A percentile compares a stretch with the other conserved stretches of the same genome.
Conservation (phyloP, 2,329 filamentous ascomycete genomes). For the Fusarium sambucinum region DNA sequence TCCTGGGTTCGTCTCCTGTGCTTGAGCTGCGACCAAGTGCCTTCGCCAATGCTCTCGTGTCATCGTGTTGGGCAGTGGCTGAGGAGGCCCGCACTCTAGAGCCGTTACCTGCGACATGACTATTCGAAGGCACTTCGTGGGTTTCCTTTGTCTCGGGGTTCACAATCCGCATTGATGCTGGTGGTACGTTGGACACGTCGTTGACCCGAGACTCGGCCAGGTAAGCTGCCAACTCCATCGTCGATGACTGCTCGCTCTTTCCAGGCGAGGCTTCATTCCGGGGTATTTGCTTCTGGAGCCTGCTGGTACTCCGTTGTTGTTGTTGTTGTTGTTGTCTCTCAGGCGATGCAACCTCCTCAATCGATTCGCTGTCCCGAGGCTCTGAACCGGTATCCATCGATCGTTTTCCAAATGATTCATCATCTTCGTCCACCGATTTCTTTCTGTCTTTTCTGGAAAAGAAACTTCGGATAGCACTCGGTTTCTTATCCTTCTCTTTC, state of each 20-base stretch:
- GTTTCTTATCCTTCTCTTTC: slow-evolving; percentile 76
- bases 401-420: slow-evolving; percentile 71
- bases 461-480: slow-evolving; percentile 68
- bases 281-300: slow-evolving; percentile 76
- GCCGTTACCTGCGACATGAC: slow-evolving; percentile 46
- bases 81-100: slow-evolving; percentile 52
- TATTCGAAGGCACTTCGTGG: slow-evolving; percentile 53
- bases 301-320: slow-evolving; percentile 71
- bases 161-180: slow-evolving; percentile 70
- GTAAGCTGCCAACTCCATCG: slow-evolving; percentile 58
- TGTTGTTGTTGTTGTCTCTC: slow-evolving; percentile 66
- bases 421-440: slow-evolving; percentile 67
- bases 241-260: slow-evolving; percentile 53
- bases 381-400: slow-evolving; percentile 68
- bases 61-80: slow-evolving; percentile 54
- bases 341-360: slow-evolving; percentile 60
- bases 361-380: slow-evolving; percentile 57
- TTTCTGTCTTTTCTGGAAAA: slow-evolving; percentile 74
- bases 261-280: slow-evolving; percentile 62
- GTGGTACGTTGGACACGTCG: slow-evolving; percentile 67
- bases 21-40: slow-evolving; percentile 46
- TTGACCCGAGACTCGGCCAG: slow-evolving; percentile 62
- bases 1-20: slow-evolving; percentile 62
- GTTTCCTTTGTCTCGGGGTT: slow-evolving; percentile 63
- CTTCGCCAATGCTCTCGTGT: slow-evolving; percentile 49